A percentile compares a stretch with the other conserved stretches of the same genome.
These are phyloP conservation scores for Scenedesmus sp. DNA, from an alignment of 163 green algal species.

Conservation along the genomic window DNA sequence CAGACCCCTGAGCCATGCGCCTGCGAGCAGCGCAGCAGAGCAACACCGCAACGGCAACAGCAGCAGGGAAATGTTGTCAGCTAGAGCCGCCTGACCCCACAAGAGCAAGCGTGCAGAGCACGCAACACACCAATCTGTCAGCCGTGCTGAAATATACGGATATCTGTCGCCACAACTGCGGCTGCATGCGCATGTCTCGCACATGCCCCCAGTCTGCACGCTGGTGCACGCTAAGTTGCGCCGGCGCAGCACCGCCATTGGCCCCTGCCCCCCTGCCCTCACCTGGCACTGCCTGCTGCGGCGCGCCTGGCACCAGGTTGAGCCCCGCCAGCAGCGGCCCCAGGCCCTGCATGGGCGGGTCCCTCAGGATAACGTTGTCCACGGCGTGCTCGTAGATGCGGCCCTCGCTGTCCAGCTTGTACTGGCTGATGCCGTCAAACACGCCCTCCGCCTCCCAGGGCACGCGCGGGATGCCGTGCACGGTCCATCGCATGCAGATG, in stretches of 20 bases:
- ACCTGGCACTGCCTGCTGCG: constrained; percentile 53
- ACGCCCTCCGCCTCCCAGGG: constrained; percentile 89
- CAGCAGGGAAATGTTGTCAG: neutral
- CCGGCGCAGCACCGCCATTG: too few relatives aligned
- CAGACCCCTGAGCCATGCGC: constrained; percentile 34
- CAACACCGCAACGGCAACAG: neutral
- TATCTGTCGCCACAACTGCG: neutral
- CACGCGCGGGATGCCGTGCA: constrained; percentile 79
- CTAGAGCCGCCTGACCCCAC: neutral
- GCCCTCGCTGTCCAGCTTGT: constrained; percentile 90
- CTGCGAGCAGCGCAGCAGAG: neutral
- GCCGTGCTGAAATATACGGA: neutral
- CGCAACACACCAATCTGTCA: neutral
- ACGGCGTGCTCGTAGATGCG: constrained; percentile 95
- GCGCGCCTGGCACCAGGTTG: constrained; percentile 54
- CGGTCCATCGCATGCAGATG: constrained; percentile 76
- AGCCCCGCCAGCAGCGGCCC: constrained; percentile 57
- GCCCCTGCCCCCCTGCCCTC: neutral
- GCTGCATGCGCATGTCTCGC: neutral
- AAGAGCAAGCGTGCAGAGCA: neutral
- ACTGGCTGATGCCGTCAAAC: constrained; percentile 95
- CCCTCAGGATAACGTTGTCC: constrained; percentile 75
- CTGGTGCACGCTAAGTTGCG: neutral
- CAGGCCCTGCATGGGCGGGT: constrained; percentile 76
- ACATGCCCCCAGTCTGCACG: neutral